Percentiles rank a stretch among this genome's conserved stretches.
These are phyloP conservation scores for Tuber microsphaerosporum DNA, from an alignment of 495 filamentous ascomycete genomes.

Conservation along the genomic window DNA sequence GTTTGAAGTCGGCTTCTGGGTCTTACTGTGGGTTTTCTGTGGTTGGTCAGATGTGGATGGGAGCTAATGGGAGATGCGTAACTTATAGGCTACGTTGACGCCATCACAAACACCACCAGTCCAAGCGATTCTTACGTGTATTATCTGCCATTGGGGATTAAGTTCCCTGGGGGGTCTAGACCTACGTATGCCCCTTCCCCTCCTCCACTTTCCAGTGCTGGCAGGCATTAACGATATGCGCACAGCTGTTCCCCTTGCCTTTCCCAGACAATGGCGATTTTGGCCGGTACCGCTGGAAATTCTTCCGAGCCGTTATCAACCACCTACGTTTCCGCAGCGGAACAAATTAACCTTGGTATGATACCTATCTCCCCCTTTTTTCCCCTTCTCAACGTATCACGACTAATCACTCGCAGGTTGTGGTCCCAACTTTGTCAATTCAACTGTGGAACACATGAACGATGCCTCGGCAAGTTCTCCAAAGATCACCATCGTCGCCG, in stretches of 20 bases:
- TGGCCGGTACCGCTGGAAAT: constrained; percentile 55
- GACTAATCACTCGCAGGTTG: constrained; percentile 24
- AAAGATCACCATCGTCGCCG: neutral
- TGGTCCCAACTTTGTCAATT: constrained; percentile 28
- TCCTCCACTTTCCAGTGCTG: neutral
- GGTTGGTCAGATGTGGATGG: constrained; percentile 1
- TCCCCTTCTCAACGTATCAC: neutral
- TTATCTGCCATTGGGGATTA: constrained; percentile 70
- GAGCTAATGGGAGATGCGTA: constrained; percentile 3
- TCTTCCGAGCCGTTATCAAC: constrained; percentile 52
- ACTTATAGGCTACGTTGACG: constrained; percentile 61
- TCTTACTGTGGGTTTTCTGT: constrained; percentile 50
- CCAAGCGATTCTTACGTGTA: constrained; percentile 69
- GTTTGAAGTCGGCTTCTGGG: constrained; percentile 55
- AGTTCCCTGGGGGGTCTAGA: constrained; percentile 54
- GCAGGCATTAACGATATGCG: constrained; percentile 8
- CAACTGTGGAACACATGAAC: constrained; percentile 12
- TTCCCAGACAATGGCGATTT: constrained; percentile 63
- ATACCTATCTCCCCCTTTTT: neutral
- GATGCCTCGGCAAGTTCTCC: neutral
- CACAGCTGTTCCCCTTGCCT: constrained; percentile 58
- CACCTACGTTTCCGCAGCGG: constrained; percentile 58
- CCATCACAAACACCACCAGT: constrained; percentile 64
- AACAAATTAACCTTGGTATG: constrained; percentile 53
- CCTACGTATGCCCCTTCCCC: constrained; percentile 47